Conservation (phyloP, 768 basidiomycete genomes). For the Boletus vermiculosoides region DNA sequence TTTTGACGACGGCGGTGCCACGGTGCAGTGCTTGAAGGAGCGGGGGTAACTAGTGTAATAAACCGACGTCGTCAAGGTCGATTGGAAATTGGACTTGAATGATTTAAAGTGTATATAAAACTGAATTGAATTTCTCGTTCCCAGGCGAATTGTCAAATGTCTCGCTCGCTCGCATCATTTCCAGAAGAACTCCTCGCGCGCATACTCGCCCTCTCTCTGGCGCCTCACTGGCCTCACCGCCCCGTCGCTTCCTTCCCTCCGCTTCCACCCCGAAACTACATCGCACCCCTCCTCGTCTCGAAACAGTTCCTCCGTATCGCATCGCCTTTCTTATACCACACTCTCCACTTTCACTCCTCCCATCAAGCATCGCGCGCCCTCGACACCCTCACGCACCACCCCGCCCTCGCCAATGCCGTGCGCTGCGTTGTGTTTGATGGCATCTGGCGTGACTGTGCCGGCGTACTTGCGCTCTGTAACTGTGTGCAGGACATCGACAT, state of each 20-base stretch:
- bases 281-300: conserved; percentile 51
- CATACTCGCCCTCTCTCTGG: conserved; percentile 39
- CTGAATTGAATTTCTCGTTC: not conserved
- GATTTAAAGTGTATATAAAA: conserved; percentile 5
- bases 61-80: not conserved
- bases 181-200: conserved; percentile 48
- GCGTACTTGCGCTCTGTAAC: conserved; percentile 35
- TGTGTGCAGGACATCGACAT: conserved; percentile 40
- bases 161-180: conserved; percentile 28
- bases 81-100: conserved; percentile 11
- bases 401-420: conserved; percentile 40
- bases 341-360: conserved; percentile 43
- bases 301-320: conserved; percentile 54
- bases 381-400: conserved; percentile 37
- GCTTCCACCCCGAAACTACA: conserved; percentile 19
- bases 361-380: conserved; percentile 39
- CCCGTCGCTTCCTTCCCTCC: conserved; percentile 21
- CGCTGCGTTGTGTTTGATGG: conserved; percentile 42
- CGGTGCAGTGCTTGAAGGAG: not conserved
- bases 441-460: conserved; percentile 41
- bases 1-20: conserved; percentile 11
- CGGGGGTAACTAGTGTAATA: too few relatives aligned
- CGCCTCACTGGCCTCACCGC: too few relatives aligned
- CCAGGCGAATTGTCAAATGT: conserved; percentile 10
- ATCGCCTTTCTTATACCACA: conserved; percentile 56